Evolutionary conservation across 352 stramenopile species (phyloP), one percentile per base, ranked within the genome.

Genomic region (Plasmopara viticola): DNA sequence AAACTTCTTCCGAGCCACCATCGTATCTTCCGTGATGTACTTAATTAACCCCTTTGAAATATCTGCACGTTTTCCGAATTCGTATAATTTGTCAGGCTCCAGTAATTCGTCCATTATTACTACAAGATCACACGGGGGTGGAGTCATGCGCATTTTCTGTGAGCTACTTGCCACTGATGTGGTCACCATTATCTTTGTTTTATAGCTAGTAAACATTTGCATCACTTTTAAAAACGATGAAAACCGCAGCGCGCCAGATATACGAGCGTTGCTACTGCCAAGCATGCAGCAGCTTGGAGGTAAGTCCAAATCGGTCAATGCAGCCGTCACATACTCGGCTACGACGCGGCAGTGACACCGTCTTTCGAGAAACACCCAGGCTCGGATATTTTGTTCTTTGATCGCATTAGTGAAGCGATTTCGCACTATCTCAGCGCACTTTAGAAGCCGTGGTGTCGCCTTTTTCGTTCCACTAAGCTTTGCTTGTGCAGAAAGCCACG

Each of bases 231-330:
- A 31, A 41, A 78, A 84, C 14, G 81, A 85, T 0, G 81, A 90
- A 42, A 84, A 89, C 9, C 68, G 66, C 14, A 87, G 46, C 5
- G 66, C 56, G 0, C 77, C 71, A 6, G 70, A 74, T 28, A 92
- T 69, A 10, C 78, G 78, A 7, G 81, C 84, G 38, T 83, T 74
- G 39, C 66, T 84, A 20, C 66, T 78, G 13, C 84, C 84, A 40
- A 87, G 62, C 81, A 94, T 90, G 51, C 76, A 87, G 44, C 79
- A 90, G 14, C 68, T 74, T 6, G 77, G 71, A 5, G 84, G 78
- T 5, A 86, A 50, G 0, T 44, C 40, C 2, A 90, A 31, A 30
- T 78, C 57, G 7, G 31, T 33, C 0, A 91, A 62, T 7, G 46
- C 63, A 28, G 68, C 64, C 7, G 79, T 80, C 35, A 94, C 58